Evolutionary conservation across 441 rosid species (phyloP).

Genomic region (Jatropha multifida): DNA sequence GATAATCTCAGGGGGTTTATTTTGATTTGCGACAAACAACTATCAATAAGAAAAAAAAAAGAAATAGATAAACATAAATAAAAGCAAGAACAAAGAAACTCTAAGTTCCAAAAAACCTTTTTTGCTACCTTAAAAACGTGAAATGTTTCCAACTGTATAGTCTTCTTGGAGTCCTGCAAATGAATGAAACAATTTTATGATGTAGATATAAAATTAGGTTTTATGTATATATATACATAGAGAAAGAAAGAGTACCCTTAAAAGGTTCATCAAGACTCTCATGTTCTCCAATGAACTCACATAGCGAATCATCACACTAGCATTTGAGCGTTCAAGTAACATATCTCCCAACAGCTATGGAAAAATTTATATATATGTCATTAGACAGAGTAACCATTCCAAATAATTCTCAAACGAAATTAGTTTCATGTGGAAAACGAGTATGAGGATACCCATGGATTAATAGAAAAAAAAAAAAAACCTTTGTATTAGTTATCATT

Average conservation of each 20-base stretch:
- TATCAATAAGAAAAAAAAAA: constrained; percentile 10
- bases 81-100: neutral
- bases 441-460: too few species aligned
- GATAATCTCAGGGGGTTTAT: constrained; percentile 55
- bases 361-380: neutral
- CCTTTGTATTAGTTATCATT: too few species aligned
- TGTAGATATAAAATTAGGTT: neutral
- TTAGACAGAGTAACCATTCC: neutral
- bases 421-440: too few species aligned
- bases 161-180: constrained; percentile 61
- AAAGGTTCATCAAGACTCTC: constrained; percentile 87
- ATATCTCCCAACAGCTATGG: constrained; percentile 65
- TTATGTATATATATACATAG: too few species aligned
- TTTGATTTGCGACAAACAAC: constrained; percentile 68
- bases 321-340: constrained; percentile 76
- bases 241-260: constrained; percentile 44
- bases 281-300: constrained; percentile 75
- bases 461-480: too few species aligned
- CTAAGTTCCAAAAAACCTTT: too few species aligned
- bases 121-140: constrained; percentile 66
- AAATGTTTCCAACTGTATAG: constrained; percentile 55
- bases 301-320: constrained; percentile 68
- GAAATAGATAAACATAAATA: too few species aligned
- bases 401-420: neutral
- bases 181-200: neutral